Base-by-base conservation (phyloP, 2,329 filamentous ascomycete species). In the Claviceps africana region DNA sequence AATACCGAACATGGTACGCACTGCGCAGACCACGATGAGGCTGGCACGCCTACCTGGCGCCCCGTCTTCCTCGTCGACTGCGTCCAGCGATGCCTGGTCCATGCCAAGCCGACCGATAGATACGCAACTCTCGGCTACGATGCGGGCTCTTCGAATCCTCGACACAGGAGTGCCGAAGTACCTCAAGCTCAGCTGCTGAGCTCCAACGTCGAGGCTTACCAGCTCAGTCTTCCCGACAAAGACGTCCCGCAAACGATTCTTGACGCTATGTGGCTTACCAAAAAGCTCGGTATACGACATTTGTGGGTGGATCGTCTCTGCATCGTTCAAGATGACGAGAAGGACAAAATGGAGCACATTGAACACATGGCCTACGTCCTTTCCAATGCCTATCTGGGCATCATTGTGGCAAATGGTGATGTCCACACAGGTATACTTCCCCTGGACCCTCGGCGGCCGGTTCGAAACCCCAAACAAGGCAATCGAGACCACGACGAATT, bases 111-210 rank as follows among this genome's bases (percentile, higher is more conserved):
- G 2, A 59, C 60, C 10, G 69, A 72, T 47, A 61, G 68, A 35
- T 74, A 73, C 48, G 57, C 72, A 4, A 68, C 71, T n/a, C 62
- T 74, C 25, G 73, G 71, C 61, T 74, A 74, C 56, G 70, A 73
- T 35, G 72, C 69, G 63, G 69, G 67, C 8, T 56, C 61, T 3
- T 57, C 58, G 4, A 46, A 50, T n/a, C 56, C 53, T 30, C 64
- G 62, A n/a, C 59, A 56, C 28, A 60, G 59, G 15, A 55, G 58
- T 13, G 56, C 62, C 4, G 60, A 65, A 4, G 57, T 57, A n/a
- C 35, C 35, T 10, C 58, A 58, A 5, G 57, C 59, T 25, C 65
- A 67, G 56, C 63, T 71, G 28, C 56, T 68, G 35, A 62, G 61
- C 47, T 59, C 62, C 48, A 73, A 70, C 33, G 40, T 71, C 19